Evolutionary conservation across 2,329 filamentous ascomycete genomes (phyloP).

Genomic region (Cercospora nicotianae): DNA sequence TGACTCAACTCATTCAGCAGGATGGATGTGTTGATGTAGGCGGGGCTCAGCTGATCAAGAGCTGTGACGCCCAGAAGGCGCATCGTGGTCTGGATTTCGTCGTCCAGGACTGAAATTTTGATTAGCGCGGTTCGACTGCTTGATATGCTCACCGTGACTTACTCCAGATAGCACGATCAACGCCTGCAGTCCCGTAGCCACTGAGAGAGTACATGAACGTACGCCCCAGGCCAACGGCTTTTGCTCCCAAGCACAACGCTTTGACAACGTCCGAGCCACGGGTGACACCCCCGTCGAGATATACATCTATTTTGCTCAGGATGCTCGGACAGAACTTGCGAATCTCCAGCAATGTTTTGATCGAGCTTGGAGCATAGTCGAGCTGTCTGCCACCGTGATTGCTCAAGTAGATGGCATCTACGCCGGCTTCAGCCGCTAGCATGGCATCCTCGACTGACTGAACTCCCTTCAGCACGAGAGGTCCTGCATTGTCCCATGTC

Average conservation of each 20-base stretch:
- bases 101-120: not conserved
- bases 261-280: conserved; percentile 42
- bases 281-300: conserved; percentile 43
- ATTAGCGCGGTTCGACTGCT: not conserved
- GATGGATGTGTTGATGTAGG: not conserved
- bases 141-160: not conserved
- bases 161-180: conserved; percentile 34
- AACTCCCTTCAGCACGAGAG: conserved; percentile 37
- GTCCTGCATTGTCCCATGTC: not conserved
- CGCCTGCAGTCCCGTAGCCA: conserved; percentile 60
- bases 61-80: conserved; percentile 24
- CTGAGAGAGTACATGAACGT: conserved; percentile 54
- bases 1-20: not conserved
- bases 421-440: conserved; percentile 40
- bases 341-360: conserved; percentile 75
- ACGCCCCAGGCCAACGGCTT: conserved; percentile 49
- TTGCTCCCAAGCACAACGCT: conserved; percentile 42
- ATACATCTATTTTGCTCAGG: conserved; percentile 44
- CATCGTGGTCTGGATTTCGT: not conserved
- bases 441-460: conserved; percentile 44
- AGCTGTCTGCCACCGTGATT: conserved; percentile 46
- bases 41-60: not conserved
- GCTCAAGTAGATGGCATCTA: conserved; percentile 43
- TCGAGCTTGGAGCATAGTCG: conserved; percentile 61
- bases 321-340: conserved; percentile 55